These are phyloP conservation scores for Xylaria arbuscula DNA, from an alignment of 2,329 filamentous ascomycete species.

Conservation along the genomic window DNA sequence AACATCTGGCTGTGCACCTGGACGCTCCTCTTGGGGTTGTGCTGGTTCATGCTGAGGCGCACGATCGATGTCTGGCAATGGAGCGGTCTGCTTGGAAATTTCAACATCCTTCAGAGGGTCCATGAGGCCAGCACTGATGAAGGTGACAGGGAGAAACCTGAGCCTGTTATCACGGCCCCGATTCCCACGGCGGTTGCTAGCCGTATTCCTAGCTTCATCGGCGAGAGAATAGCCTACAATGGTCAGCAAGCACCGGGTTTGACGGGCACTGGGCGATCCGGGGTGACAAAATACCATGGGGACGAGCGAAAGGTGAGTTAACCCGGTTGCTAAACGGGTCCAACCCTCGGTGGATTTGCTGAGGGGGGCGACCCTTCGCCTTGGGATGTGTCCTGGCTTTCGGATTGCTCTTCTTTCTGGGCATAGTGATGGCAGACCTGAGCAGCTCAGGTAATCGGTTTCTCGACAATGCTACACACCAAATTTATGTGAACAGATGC, in stretches of 20 bases:
- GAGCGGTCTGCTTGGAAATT: conserved; percentile 30
- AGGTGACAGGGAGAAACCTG: conserved; percentile 61
- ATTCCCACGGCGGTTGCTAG: conserved; percentile 56
- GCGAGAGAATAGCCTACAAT: conserved; percentile 55
- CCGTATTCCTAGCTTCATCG: conserved; percentile 64
- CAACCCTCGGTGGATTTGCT: conserved; percentile 31
- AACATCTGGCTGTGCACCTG: conserved; percentile 37
- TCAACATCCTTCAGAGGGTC: conserved; percentile 61
- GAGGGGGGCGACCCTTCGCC: conserved; percentile 37
- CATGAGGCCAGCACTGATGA: conserved; percentile 64
- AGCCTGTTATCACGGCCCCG: conserved; percentile 57
- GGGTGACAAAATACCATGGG: conserved; percentile 42
- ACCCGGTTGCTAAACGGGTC: conserved; percentile 24
- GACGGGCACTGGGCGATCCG: background rate
- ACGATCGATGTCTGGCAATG: background rate
- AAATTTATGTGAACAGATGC: conserved; percentile 19
- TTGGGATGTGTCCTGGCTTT: conserved; percentile 36
- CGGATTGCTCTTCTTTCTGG: conserved; percentile 40
- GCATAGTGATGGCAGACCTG: conserved; percentile 35
- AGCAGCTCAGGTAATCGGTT: background rate
- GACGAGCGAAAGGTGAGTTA: conserved; percentile 31
- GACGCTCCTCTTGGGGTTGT: background rate
- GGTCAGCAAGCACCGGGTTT: conserved; percentile 31
- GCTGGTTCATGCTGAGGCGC: background rate
- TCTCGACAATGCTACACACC: background rate